These are phyloP conservation scores for Alternaria viburni DNA, from an alignment of 2,329 filamentous ascomycete species.

Conservation along the genomic window DNA sequence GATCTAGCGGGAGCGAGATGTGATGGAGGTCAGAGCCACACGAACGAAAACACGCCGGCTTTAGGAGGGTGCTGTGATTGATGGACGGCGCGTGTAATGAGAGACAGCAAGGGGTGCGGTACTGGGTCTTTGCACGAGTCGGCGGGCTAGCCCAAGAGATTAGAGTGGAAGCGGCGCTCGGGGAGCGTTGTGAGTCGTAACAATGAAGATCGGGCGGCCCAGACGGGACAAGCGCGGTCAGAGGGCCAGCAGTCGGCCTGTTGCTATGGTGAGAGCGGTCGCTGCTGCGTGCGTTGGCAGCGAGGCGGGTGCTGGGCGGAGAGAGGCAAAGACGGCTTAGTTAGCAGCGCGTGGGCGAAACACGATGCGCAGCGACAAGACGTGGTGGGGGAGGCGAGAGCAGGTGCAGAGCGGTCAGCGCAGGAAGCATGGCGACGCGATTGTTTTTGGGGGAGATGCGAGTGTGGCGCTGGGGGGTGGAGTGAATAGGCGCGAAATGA, in stretches of 20 bases:
- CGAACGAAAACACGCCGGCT: slow-evolving; percentile 26
- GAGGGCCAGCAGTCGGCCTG: slow-evolving; percentile 43
- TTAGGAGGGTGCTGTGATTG: slow-evolving; percentile 34
- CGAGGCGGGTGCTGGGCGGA: slow-evolving; percentile 23
- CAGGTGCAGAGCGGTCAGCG: slow-evolving; percentile 23
- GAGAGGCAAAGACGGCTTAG: slow-evolving; percentile 17
- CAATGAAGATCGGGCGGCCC: slow-evolving; percentile 41
- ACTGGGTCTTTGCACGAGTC: slow-evolving; percentile 47
- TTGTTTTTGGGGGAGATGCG: slow-evolving; percentile 15
- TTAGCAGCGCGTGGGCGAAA: slow-evolving; percentile 18
- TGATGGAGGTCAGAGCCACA: slow-evolving; percentile 31
- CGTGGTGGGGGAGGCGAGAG: slow-evolving; percentile 11
- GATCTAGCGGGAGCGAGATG: slow-evolving; percentile 29
- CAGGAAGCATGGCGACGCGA: slow-evolving; percentile 27
- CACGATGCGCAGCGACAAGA: slow-evolving; percentile 13
- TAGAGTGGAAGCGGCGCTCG: slow-evolving; percentile 45
- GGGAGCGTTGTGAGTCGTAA: slow-evolving; percentile 41
- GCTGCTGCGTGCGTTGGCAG: slow-evolving; percentile 47
- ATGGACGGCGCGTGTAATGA: slow-evolving; percentile 34
- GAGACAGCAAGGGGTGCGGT: slow-evolving; percentile 32
- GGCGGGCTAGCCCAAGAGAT: slow-evolving; percentile 44
- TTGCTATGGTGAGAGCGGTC: slow-evolving; percentile 49
- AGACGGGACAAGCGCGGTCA: slow-evolving; percentile 36
- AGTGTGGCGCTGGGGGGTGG: slow-evolving; percentile 21
- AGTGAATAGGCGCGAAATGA: slow-evolving; percentile 37